Conservation (phyloP, 257 asterid species). For the Solanum lignicaule region DNA sequence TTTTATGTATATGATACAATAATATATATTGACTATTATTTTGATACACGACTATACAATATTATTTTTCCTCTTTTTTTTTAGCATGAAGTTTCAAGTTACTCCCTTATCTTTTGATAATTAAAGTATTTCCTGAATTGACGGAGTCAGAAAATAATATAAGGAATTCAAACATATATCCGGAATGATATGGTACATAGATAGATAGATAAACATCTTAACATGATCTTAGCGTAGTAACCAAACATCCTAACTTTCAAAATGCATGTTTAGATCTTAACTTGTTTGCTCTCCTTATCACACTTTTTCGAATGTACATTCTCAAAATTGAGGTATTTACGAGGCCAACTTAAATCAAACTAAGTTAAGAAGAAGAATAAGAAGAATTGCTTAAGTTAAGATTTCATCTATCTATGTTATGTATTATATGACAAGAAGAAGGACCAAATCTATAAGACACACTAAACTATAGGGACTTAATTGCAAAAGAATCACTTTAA, state of each 20-base stretch:
- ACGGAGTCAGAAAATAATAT: background rate
- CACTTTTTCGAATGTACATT: background rate
- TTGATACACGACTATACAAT: too few species aligned
- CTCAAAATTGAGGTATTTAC: background rate
- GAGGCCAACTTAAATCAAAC: background rate
- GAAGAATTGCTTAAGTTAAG: too few species aligned
- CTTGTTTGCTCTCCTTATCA: too few species aligned
- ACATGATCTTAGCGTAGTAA: background rate
- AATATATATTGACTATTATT: too few species aligned
- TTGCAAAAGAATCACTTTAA: background rate
- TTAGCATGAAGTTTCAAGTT: background rate
- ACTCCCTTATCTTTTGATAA: background rate
- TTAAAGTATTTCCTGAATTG: too few species aligned
- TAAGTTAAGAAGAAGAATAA: background rate
- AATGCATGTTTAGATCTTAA: background rate
- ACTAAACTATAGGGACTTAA: background rate
- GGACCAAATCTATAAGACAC: background rate
- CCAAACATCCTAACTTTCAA: background rate
- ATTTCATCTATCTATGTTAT: background rate
- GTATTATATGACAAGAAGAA: background rate
- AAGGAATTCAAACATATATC: background rate
- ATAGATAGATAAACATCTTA: background rate
- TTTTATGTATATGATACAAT: too few species aligned
- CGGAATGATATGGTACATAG: background rate
- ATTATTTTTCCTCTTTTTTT: too few species aligned